These are phyloP conservation scores for Globisporangium acanthophoron DNA, from an alignment of 352 stramenopile species.

Conservation along the genomic window DNA sequence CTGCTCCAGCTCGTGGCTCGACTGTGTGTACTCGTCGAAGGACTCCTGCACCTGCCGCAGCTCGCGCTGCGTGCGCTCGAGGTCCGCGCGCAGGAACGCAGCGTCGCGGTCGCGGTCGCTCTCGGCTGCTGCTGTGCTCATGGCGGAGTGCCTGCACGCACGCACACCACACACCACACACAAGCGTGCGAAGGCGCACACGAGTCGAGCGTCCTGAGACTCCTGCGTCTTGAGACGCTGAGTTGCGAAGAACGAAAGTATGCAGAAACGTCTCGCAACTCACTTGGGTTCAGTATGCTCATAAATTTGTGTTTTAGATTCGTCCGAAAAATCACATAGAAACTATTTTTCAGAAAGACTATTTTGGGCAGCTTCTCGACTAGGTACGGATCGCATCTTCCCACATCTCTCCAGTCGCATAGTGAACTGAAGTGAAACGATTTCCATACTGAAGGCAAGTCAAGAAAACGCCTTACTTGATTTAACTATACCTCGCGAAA, in stretches of 20 bases:
- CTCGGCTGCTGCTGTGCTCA: background rate
- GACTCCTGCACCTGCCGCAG: constrained; percentile 63
- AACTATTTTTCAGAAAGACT: background rate
- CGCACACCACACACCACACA: too few relatives aligned
- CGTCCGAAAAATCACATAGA: too few relatives aligned
- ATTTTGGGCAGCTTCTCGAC: background rate
- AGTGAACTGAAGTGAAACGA: background rate
- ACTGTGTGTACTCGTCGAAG: constrained; percentile 82
- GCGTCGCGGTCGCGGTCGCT: constrained; percentile 6
- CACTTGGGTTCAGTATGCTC: too few relatives aligned
- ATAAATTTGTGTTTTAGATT: too few relatives aligned
- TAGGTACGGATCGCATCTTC: background rate
- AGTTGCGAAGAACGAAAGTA: too few relatives aligned
- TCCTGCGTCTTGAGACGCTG: too few relatives aligned
- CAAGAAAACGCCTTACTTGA: background rate
- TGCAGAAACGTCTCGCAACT: too few relatives aligned
- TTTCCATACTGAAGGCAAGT: background rate
- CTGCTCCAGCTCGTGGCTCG: constrained; percentile 71
- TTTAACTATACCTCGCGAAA: background rate
- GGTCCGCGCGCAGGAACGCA: constrained; percentile 32
- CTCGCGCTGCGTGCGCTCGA: constrained; percentile 53
- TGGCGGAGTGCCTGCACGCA: background rate
- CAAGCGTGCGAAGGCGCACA: background rate
- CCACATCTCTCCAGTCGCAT: background rate
- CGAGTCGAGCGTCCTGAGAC: background rate